Percentiles rank a stretch among this genome's conserved stretches.
Conservation (phyloP, 257 asterid species). For the Nicotiana attenuata region DNA sequence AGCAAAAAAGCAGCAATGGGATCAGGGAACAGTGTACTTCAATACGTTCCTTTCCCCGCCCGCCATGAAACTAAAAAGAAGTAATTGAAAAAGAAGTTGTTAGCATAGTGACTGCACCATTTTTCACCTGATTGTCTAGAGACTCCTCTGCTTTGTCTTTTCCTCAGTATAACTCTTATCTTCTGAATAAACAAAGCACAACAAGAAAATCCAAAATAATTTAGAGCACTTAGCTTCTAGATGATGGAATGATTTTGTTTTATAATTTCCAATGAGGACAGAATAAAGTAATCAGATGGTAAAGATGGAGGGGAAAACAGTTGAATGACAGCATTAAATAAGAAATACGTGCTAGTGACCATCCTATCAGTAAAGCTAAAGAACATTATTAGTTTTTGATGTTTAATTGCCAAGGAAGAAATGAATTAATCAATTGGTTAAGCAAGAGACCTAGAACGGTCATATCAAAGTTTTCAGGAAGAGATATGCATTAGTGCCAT, state of each 20-base stretch:
- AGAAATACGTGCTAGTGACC: background rate
- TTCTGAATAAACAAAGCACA: background rate
- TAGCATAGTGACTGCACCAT: background rate
- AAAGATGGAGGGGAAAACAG: background rate
- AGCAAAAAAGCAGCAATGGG: too few species aligned
- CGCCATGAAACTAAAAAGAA: background rate
- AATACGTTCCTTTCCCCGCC: too few species aligned
- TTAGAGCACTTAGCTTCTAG: background rate
- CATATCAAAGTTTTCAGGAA: background rate
- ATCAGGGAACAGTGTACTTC: too few species aligned
- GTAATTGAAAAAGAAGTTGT: background rate
- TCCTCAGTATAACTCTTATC: background rate
- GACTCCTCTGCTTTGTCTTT: background rate
- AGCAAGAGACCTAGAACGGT: background rate
- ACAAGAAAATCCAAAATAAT: background rate
- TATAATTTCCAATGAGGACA: background rate
- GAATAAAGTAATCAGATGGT: background rate
- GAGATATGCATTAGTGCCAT: background rate
- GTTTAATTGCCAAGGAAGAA: background rate
- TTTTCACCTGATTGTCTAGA: background rate
- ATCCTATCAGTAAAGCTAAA: background rate
- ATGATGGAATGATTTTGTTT: background rate
- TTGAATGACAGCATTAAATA: conserved; percentile 4
- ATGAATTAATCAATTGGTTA: background rate
- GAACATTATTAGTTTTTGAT: background rate